Conservation (phyloP, 2,329 filamentous ascomycete species). For the Harringtonia aguacate region DNA sequence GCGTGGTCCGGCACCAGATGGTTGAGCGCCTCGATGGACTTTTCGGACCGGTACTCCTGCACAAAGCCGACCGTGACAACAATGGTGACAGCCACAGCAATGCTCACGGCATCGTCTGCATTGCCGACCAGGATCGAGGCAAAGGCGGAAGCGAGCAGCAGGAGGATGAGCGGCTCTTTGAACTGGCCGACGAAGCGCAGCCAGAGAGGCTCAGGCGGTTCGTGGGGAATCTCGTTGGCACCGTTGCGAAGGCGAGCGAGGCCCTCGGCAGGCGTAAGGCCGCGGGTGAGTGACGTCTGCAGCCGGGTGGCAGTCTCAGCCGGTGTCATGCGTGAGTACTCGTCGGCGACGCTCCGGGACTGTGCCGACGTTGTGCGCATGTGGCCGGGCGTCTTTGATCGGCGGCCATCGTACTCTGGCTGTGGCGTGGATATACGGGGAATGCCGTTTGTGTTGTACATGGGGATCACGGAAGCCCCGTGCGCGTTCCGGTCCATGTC, state of each 20-base stretch:
- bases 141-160: slow-evolving; percentile 80
- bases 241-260: slow-evolving; percentile 70
- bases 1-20: slow-evolving; percentile 92
- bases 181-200: slow-evolving; percentile 93
- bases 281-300: slow-evolving; percentile 71
- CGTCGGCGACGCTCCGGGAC: slow-evolving; percentile 40
- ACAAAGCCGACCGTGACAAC: slow-evolving; percentile 94
- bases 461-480: slow-evolving; percentile 8
- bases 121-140: slow-evolving; percentile 89
- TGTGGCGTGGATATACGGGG: slow-evolving; percentile 7
- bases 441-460: slow-evolving; percentile 11
- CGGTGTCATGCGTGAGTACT: slow-evolving; percentile 58
- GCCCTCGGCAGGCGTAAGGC: slow-evolving; percentile 73
- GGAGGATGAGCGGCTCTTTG: slow-evolving; percentile 84
- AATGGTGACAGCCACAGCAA: slow-evolving; percentile 91
- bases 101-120: slow-evolving; percentile 88
- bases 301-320: slow-evolving; percentile 69
- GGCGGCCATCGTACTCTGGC: slow-evolving; percentile 9
- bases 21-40: slow-evolving; percentile 90
- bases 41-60: slow-evolving; percentile 95
- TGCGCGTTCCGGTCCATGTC: slow-evolving; percentile 12
- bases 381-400: slow-evolving; percentile 10
- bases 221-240: slow-evolving; percentile 88
- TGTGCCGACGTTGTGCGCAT: slow-evolving; percentile 19
- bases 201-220: slow-evolving; percentile 90